A percentile compares a stretch with the other conserved stretches of the same genome.
Conservation (phyloP, 2,329 filamentous ascomycete species). For the Balansia obtecta region DNA sequence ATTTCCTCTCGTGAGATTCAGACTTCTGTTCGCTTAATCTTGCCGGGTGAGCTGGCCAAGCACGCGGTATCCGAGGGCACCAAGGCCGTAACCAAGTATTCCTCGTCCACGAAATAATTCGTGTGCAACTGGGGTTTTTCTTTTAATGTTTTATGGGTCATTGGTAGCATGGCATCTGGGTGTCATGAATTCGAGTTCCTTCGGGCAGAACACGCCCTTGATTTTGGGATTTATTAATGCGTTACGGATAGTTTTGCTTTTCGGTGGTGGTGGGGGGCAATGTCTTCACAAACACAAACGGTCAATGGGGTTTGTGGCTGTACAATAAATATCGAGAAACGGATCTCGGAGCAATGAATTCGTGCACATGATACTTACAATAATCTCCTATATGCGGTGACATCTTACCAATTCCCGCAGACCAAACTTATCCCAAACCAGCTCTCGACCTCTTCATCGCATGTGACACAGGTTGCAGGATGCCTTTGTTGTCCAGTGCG, state of each 20-base stretch:
- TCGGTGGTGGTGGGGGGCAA: conserved; percentile 35
- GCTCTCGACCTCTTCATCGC: conserved; percentile 79
- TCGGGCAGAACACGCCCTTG: conserved; percentile 20
- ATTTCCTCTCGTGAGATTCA: conserved; percentile 99
- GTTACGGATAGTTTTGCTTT: conserved; percentile 60
- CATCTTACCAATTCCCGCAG: background rate
- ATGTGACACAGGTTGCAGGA: conserved; percentile 73
- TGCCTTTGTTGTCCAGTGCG: conserved; percentile 72
- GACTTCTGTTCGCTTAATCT: conserved; percentile 95
- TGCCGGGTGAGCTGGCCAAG: conserved; percentile 97
- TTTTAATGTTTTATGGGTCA: conserved; percentile 33
- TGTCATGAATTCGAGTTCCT: conserved; percentile 43
- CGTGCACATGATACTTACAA: conserved; percentile 38
- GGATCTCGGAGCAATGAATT: conserved; percentile 50
- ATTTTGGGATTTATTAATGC: conserved; percentile 52
- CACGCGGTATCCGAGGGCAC: conserved; percentile 98
- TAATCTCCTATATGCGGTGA: background rate
- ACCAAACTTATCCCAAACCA: conserved; percentile 51
- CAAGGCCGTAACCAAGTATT: conserved; percentile 99
- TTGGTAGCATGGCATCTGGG: conserved; percentile 45
- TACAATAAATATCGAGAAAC: conserved; percentile 59
- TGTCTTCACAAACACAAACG: conserved; percentile 59
- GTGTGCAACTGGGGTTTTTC: conserved; percentile 34
- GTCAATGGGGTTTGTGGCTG: conserved; percentile 58
- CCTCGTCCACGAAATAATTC: conserved; percentile 94